Conservation (phyloP, 2,329 filamentous ascomycete species). For the Endocalyx cinctus region DNA sequence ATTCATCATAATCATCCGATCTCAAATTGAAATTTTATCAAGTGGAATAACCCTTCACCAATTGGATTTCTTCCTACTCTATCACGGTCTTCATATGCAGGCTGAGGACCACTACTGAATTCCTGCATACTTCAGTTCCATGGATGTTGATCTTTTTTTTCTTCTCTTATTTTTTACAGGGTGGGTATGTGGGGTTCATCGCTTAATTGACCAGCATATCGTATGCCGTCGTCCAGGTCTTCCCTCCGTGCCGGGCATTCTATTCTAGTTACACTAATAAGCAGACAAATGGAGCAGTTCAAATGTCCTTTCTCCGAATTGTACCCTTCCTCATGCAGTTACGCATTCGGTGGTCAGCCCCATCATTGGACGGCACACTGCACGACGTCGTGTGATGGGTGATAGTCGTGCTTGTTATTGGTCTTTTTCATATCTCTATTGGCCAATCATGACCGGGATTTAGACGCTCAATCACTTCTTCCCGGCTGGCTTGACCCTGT, state of each 20-base stretch:
- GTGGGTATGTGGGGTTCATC: no score
- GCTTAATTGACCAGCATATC: conserved; percentile 3
- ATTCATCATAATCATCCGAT: conserved; percentile 7
- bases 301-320: conserved; percentile 6
- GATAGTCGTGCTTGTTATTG: conserved; percentile 27
- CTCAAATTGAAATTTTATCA: conserved; percentile 8
- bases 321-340: conserved; percentile 16
- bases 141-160: no score
- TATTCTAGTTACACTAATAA: no score
- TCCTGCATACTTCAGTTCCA: conserved; percentile 8
- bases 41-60: conserved; percentile 16
- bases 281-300: conserved; percentile 4
- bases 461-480: conserved; percentile 36
- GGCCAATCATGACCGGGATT: conserved; percentile 29
- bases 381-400: conserved; percentile 26
- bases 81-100: conserved; percentile 19
- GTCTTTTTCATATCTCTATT: conserved; percentile 22
- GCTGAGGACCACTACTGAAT: conserved; percentile 8
- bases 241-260: not conserved
- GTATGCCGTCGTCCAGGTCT: conserved; percentile 8
- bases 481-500: conserved; percentile 25
- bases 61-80: conserved; percentile 14
- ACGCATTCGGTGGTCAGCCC: conserved; percentile 13
- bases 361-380: conserved; percentile 19
- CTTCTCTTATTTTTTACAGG: no score